These are phyloP conservation scores for Kewa caespitosa DNA, from an alignment of 179 eudicot species.

Conservation along the genomic window DNA sequence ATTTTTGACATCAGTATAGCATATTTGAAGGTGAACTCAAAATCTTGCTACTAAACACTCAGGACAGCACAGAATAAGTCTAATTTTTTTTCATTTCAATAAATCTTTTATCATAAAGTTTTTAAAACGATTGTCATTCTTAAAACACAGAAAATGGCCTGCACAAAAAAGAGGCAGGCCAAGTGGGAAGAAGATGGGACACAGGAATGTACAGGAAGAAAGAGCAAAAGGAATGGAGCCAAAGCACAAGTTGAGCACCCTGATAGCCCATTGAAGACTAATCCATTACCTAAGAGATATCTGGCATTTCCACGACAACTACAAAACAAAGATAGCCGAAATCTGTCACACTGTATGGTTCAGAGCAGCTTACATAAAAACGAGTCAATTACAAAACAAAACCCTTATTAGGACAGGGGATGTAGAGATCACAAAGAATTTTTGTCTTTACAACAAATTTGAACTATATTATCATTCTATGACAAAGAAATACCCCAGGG, in stretches of 20 bases:
- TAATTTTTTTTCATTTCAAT: neutral
- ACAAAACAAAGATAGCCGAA: no score
- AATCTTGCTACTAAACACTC: neutral
- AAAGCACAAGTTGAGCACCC: no score
- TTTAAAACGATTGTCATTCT: neutral
- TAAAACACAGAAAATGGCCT: neutral
- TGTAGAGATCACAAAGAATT: no score
- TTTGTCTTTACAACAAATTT: no score
- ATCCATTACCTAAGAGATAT: neutral
- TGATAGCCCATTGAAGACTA: no score
- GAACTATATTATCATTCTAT: neutral
- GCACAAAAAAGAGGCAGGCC: neutral
- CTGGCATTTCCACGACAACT: neutral
- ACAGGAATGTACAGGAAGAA: no score
- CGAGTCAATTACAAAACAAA: no score
- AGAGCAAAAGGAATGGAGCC: neutral
- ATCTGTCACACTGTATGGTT: no score
- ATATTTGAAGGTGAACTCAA: neutral
- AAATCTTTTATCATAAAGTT: no score
- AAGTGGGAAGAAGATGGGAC: no score
- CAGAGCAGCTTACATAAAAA: neutral
- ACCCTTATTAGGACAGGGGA: no score
- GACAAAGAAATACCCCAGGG: neutral
- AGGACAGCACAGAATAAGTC: no score
- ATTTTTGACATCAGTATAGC: neutral